A percentile compares a stretch with the other conserved stretches of the same genome.
phyloP scores from a whole-genome alignment of 202 grass and related monocot species.

The Saccharum hybrid region DNA sequence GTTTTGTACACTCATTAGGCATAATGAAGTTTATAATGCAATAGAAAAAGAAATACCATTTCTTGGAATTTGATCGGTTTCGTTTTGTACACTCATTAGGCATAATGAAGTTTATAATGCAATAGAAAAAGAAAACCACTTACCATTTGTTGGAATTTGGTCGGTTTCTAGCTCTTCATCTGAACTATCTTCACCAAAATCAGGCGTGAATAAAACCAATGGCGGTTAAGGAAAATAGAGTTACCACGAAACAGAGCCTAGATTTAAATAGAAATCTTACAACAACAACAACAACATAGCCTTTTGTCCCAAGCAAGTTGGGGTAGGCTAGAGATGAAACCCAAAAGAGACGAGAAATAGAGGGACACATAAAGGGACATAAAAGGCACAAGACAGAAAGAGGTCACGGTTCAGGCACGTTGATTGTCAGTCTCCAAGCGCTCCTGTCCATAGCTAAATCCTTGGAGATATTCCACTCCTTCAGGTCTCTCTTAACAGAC shows the following conservation, averaged over 20 bases:
- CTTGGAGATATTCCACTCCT: no score
- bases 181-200: constrained; percentile 43
- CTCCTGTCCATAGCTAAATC: no score
- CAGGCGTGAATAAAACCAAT: constrained; percentile 21
- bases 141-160: constrained; percentile 22
- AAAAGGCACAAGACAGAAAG: no score
- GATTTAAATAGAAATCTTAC: not conserved
- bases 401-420: no score
- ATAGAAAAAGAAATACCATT: constrained; percentile 37
- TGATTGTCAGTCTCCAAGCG: no score
- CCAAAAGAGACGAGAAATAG: no score
- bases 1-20: not conserved
- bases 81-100: not conserved
- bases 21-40: not conserved
- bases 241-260: not conserved
- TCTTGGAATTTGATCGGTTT: constrained; percentile 10
- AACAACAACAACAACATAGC: no score
- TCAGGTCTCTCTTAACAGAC: no score
- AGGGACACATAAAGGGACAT: no score
- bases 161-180: constrained; percentile 41
- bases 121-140: constrained; percentile 14
- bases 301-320: no score
- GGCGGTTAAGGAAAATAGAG: constrained; percentile 45
- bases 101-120: not conserved
- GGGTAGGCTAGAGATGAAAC: no score